Conservation (phyloP, 768 basidiomycete genomes). For the Daedalea quercina region DNA sequence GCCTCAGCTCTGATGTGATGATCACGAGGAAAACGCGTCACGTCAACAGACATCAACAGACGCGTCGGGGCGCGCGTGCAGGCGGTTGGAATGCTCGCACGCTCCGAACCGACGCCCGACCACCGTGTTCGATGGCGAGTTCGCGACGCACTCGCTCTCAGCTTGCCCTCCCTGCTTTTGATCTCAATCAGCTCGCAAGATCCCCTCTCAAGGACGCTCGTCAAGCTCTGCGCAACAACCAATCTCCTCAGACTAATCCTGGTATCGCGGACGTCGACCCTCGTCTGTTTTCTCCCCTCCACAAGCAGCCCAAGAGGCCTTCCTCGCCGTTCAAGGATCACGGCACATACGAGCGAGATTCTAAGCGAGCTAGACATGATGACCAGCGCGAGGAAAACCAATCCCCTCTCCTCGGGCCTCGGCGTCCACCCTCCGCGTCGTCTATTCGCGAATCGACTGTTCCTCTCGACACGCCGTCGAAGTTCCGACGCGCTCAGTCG, state of each 20-base stretch:
- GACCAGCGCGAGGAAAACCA: not conserved
- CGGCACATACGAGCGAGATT: not conserved
- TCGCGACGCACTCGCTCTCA: conserved; percentile 1
- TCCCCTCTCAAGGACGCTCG: conserved; percentile 8
- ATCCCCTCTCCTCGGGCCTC: not conserved
- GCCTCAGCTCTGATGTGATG: too few species aligned
- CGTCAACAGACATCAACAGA: not conserved
- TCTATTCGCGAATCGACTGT: not conserved
- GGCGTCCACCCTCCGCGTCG: not conserved
- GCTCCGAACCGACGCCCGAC: not conserved
- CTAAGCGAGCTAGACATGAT: not conserved
- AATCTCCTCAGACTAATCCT: not conserved
- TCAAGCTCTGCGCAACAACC: not conserved
- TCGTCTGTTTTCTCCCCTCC: not conserved
- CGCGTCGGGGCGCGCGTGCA: not conserved
- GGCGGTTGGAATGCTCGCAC: too few species aligned
- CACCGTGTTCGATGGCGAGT: not conserved
- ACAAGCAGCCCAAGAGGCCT: not conserved
- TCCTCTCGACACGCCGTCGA: not conserved
- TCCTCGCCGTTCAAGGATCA: not conserved
- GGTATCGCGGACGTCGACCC: not conserved
- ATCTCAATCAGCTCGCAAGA: not conserved
- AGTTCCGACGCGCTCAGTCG: not conserved
- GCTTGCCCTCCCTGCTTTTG: conserved; percentile 2
- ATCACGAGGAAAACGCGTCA: not conserved